Conservation (phyloP, 2,329 filamentous ascomycete genomes). For the Alternaria sp. region DNA sequence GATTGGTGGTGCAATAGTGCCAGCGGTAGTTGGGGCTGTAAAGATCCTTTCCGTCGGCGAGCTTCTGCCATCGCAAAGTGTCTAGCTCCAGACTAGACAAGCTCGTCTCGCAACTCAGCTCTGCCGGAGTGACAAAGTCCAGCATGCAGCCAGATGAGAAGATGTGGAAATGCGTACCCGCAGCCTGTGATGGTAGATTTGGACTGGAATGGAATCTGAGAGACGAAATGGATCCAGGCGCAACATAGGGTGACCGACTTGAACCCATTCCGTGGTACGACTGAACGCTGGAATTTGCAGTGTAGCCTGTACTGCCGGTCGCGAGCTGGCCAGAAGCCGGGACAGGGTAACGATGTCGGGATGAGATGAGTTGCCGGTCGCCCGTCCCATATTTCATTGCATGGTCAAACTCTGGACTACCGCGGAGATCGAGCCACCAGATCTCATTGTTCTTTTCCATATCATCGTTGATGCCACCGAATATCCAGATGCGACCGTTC, state of each 20-base stretch:
- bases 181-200: slow-evolving; percentile 85
- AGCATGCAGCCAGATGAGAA: slow-evolving; percentile 92
- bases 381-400: slow-evolving; percentile 66
- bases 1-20: slow-evolving; percentile 98
- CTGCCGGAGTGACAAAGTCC: slow-evolving; percentile 92
- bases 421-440: slow-evolving; percentile 96
- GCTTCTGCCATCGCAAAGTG: slow-evolving; percentile 89
- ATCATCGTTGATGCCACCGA: slow-evolving; percentile 91
- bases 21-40: slow-evolving; percentile 92
- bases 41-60: slow-evolving; percentile 92
- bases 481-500: slow-evolving; percentile 93
- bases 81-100: slow-evolving; percentile 88
- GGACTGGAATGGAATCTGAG: slow-evolving; percentile 89
- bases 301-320: slow-evolving; percentile 64
- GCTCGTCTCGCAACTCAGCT: slow-evolving; percentile 90
- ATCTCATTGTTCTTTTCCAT: slow-evolving; percentile 97
- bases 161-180: slow-evolving; percentile 93
- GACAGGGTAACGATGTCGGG: slow-evolving; percentile 42
- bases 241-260: slow-evolving; percentile 58
- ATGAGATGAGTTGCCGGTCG: slow-evolving; percentile 50
- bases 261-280: slow-evolving; percentile 57
- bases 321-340: slow-evolving; percentile 43
- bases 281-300: slow-evolving; percentile 74
- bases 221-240: slow-evolving; percentile 88
- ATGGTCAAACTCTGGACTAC: slow-evolving; percentile 82